These are phyloP conservation scores for Aechmea fasciata DNA, from an alignment of 176 grass and related monocot species.

Conservation along the genomic window DNA sequence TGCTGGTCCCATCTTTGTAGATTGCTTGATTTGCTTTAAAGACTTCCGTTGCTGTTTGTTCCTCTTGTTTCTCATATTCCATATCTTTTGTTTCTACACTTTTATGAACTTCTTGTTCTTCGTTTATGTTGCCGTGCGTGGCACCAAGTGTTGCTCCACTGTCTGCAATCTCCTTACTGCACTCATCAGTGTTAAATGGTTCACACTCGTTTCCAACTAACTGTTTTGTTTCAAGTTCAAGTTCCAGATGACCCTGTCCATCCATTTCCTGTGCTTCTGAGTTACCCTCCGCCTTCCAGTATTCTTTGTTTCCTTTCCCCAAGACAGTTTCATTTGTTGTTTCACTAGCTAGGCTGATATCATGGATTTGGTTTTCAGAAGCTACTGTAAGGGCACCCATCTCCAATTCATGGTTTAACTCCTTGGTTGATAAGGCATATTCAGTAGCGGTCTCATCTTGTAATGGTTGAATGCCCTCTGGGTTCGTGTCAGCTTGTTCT, in stretches of 20 bases:
- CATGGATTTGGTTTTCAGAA: slow-evolving; percentile 13
- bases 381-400: background rate
- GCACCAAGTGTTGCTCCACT: background rate
- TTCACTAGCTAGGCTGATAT: slow-evolving; percentile 12
- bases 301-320: background rate
- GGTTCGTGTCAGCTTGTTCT: background rate
- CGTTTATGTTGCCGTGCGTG: background rate
- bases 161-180: slow-evolving; percentile 1
- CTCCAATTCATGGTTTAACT: background rate
- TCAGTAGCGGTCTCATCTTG: background rate
- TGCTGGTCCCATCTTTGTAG: background rate
- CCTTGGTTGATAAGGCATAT: background rate
- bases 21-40: background rate
- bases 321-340: background rate
- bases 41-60: background rate
- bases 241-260: background rate
- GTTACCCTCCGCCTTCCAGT: background rate
- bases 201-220: background rate
- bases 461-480: background rate
- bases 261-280: background rate
- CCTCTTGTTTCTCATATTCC: slow-evolving; percentile 5
- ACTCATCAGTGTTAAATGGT: background rate
- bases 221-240: background rate
- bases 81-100: background rate
- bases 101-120: background rate